These are phyloP conservation scores for Aspergillus pseudoviridinutans DNA, from an alignment of 2,329 filamentous ascomycete species.

Conservation along the genomic window DNA sequence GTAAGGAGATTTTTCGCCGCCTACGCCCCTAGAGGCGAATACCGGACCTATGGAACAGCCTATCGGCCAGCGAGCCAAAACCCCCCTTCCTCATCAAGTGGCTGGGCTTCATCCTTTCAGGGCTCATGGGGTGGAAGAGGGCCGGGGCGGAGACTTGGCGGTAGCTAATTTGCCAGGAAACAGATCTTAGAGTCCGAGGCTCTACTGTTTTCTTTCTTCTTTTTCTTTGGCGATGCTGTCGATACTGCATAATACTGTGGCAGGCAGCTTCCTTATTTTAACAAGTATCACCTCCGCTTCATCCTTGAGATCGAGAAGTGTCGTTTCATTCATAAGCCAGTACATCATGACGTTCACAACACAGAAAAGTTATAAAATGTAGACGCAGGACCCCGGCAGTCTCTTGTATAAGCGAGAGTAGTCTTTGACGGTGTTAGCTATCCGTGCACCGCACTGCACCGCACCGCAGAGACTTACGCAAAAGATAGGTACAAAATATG, in stretches of 20 bases:
- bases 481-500: neutral
- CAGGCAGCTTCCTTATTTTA: neutral
- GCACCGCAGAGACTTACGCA: neutral
- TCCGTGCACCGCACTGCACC: neutral
- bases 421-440: neutral
- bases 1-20: constrained; percentile 64
- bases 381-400: neutral
- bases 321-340: neutral
- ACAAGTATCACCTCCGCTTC: neutral
- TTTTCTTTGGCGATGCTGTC: neutral
- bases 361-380: neutral
- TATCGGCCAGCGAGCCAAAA: constrained; percentile 39
- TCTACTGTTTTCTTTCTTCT: neutral
- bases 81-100: constrained; percentile 16
- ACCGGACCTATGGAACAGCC: constrained; percentile 61
- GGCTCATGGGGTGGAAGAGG: constrained; percentile 38
- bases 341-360: neutral
- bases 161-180: constrained; percentile 18
- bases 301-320: neutral
- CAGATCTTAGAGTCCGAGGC: neutral
- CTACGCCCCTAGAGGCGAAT: constrained; percentile 38
- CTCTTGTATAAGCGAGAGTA: neutral
- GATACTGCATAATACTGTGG: neutral
- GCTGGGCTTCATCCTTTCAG: constrained; percentile 31
- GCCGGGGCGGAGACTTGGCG: constrained; percentile 39